These are phyloP conservation scores for Apiotrichum siamense DNA, from an alignment of 1,284 basidiomycete genomes.

Conservation along the genomic window DNA sequence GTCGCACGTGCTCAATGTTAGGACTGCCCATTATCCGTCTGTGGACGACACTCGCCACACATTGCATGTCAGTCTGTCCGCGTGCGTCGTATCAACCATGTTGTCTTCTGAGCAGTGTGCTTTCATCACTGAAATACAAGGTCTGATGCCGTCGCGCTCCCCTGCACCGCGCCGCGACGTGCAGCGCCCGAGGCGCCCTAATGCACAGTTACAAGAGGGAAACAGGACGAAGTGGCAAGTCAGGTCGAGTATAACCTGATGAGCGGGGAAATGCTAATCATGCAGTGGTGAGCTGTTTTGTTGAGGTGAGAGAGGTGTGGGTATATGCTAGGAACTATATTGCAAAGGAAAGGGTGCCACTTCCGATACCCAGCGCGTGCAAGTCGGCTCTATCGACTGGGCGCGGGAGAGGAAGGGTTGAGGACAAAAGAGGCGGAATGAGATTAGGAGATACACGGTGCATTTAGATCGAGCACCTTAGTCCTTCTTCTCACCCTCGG, in stretches of 20 bases:
- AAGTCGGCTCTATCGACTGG: too few species aligned
- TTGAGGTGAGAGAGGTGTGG: not conserved
- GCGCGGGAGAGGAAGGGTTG: not conserved
- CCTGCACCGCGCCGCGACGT: not conserved
- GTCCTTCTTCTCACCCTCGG: constrained; percentile 44
- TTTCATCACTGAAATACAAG: constrained; percentile 17
- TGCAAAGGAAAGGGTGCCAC: too few species aligned
- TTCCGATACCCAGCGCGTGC: not conserved
- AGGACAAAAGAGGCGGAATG: not conserved
- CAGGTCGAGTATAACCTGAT: not conserved
- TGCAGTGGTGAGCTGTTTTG: constrained; percentile 13
- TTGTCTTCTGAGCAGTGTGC: constrained; percentile 19
- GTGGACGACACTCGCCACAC: too few species aligned
- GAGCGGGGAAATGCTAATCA: constrained; percentile 5
- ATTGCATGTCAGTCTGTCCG: not conserved
- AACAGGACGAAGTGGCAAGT: not conserved
- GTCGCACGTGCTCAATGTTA: too few species aligned
- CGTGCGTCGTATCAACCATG: not conserved
- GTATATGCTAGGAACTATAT: constrained; percentile 1
- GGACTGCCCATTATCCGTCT: too few species aligned
- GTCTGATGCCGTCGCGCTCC: constrained; percentile 9
- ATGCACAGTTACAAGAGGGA: not conserved
- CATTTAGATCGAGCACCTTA: constrained; percentile 17
- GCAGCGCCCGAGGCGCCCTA: constrained; percentile 2
- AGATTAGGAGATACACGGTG: not conserved